A percentile compares a stretch with the other conserved stretches of the same genome.
Evolutionary conservation across 805 yeast species (phyloP).

Genomic region (Lachancea nothofagi): DNA sequence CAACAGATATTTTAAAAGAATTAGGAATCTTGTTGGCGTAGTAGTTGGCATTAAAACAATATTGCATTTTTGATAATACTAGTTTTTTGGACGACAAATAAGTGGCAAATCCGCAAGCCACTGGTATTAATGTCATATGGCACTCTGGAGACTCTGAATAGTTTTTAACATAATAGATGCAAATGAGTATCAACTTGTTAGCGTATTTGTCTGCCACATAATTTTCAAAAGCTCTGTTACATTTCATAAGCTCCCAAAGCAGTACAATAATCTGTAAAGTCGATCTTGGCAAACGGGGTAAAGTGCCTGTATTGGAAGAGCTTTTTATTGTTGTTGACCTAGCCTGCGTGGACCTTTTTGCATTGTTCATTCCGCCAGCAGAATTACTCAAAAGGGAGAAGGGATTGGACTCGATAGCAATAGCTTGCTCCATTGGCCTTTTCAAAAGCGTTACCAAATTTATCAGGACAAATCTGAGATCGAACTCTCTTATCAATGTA

Average conservation of each 20-base stretch:
- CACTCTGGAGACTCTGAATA: conserved; percentile 27
- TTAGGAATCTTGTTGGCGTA: conserved; percentile 49
- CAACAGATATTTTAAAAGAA: conserved; percentile 39
- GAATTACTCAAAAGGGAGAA: conserved; percentile 26
- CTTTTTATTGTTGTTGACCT: conserved; percentile 6
- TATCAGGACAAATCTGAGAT: conserved; percentile 44
- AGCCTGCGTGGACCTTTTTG: conserved; percentile 13
- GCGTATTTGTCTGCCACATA: conserved; percentile 43
- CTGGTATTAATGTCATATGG: conserved; percentile 37
- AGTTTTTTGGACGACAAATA: conserved; percentile 41
- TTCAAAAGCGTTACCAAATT: conserved; percentile 46
- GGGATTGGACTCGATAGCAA: conserved; percentile 37
- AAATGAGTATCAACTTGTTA: conserved; percentile 47
- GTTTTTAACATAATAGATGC: conserved; percentile 53
- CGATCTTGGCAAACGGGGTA: conserved; percentile 44
- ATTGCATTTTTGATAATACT: conserved; percentile 38
- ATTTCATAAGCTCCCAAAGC: conserved; percentile 71
- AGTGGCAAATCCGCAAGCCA: conserved; percentile 48
- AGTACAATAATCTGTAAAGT: conserved; percentile 54
- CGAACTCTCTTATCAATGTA: conserved; percentile 48
- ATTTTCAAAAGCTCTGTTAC: conserved; percentile 53
- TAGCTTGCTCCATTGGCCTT: conserved; percentile 38
- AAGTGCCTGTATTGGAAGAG: not conserved
- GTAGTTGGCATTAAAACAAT: conserved; percentile 40
- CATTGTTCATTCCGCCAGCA: conserved; percentile 4